Percentiles rank a stretch among this genome's conserved stretches.
Conservation (phyloP, 768 basidiomycete species). For the Phaeolepiota aurea region DNA sequence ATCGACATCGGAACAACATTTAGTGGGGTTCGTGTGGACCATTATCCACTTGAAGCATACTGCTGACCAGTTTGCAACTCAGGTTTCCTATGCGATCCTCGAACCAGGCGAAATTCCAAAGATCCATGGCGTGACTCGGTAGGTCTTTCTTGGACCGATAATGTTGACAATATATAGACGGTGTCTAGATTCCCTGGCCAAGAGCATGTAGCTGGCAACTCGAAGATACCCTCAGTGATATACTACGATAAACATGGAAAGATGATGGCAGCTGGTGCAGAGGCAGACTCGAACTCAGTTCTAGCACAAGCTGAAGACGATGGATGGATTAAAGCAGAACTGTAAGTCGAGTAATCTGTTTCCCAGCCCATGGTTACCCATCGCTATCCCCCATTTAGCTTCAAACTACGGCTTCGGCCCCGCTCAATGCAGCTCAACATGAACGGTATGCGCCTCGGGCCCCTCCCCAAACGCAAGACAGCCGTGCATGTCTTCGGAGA, state of each 20-base stretch:
- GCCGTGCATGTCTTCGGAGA: conserved; percentile 75
- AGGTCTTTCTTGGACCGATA: conserved; percentile 9
- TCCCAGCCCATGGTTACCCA: too few relatives aligned
- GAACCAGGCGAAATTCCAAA: conserved; percentile 77
- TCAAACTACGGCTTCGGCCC: conserved; percentile 74
- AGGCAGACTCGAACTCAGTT: conserved; percentile 56
- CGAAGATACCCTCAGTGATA: conserved; percentile 74
- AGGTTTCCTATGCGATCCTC: conserved; percentile 74
- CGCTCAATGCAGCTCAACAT: conserved; percentile 73
- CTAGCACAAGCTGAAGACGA: conserved; percentile 68
- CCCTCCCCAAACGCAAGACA: conserved; percentile 57
- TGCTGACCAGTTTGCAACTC: conserved; percentile 6
- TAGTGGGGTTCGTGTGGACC: conserved; percentile 38
- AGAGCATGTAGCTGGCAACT: conserved; percentile 80
- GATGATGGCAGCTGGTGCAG: conserved; percentile 69
- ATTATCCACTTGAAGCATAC: conserved; percentile 4
- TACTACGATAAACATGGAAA: conserved; percentile 62
- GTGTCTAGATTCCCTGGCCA: conserved; percentile 65
- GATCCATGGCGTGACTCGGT: conserved; percentile 77
- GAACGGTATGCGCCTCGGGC: conserved; percentile 75
- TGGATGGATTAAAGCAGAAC: conserved; percentile 65
- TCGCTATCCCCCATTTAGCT: conserved; percentile 29
- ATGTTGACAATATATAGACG: neutral
- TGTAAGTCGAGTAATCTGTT: too few relatives aligned
- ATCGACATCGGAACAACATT: conserved; percentile 82